phyloP scores from a whole-genome alignment of 306 rosid species.

The Citrullus amarus region DNA sequence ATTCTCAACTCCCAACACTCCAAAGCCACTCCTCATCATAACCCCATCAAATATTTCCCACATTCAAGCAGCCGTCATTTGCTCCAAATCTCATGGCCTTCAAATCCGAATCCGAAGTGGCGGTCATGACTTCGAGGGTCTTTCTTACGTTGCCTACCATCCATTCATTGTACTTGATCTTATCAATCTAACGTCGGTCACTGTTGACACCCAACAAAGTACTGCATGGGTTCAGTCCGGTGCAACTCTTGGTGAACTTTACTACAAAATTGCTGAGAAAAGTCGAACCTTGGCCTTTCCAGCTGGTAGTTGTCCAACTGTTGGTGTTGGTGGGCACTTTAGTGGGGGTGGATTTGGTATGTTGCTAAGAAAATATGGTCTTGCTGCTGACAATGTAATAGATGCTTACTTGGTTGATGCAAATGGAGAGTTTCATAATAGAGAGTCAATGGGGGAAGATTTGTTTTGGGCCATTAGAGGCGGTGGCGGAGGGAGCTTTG shows the following conservation, averaged over 20 bases:
- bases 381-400: not conserved
- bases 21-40: not conserved
- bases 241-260: not conserved
- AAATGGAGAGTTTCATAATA: not conserved
- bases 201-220: not conserved
- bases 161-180: not conserved
- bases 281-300: not conserved
- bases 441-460: not conserved
- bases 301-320: not conserved
- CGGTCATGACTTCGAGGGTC: not conserved
- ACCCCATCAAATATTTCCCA: not conserved
- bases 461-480: constrained; percentile 3
- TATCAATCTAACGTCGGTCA: not conserved
- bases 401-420: not conserved
- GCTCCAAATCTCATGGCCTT: not conserved
- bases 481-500: constrained; percentile 1
- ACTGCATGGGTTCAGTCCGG: not conserved
- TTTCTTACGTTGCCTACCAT: not conserved
- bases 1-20: not conserved
- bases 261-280: not conserved
- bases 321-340: not conserved
- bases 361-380: not conserved
- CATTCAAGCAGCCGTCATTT: not conserved
- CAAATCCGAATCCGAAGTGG: constrained; percentile 5
- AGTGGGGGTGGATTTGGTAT: not conserved